Evolutionary conservation across 2,329 filamentous ascomycete genomes (phyloP).

Genomic region (Aureobasidium leucospermi): DNA sequence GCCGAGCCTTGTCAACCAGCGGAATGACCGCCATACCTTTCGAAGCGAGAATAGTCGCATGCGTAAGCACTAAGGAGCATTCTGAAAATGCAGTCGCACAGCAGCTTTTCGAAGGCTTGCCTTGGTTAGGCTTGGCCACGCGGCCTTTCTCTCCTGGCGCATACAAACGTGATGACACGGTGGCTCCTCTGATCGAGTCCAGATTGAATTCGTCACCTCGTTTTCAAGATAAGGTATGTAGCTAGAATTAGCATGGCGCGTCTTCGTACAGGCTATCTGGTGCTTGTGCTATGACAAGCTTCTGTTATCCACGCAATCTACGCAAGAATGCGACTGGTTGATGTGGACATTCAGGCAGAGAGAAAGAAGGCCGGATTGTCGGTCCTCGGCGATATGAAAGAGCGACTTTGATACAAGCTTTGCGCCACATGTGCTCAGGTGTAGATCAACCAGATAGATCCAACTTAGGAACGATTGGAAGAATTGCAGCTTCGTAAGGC

Average conservation of each 20-base stretch:
- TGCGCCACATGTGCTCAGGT: neutral
- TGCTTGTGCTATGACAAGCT: neutral
- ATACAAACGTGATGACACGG: constrained; percentile 9
- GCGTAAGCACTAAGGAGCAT: neutral
- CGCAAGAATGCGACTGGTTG: neutral
- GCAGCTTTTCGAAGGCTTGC: neutral
- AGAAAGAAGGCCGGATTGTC: neutral
- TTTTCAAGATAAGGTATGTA: neutral
- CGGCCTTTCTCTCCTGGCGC: neutral
- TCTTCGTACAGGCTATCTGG: neutral
- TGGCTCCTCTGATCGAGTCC: neutral
- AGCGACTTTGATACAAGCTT: constrained; percentile 6
- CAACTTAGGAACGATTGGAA: neutral
- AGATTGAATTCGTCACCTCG: constrained; percentile 7
- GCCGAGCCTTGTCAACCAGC: neutral
- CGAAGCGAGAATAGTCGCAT: neutral
- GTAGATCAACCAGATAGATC: neutral
- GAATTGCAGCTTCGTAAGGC: neutral
- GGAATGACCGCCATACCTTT: too few species aligned
- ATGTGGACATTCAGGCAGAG: neutral
- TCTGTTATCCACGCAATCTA: neutral
- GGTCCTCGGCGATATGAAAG: neutral
- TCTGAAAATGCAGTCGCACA: neutral
- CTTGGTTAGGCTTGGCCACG: constrained; percentile 2
- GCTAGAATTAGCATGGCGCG: neutral